Evolutionary conservation across 169 alveolate species (phyloP), one percentile per base, ranked within the genome.

Genomic region (Plasmodium blacklocki): DNA sequence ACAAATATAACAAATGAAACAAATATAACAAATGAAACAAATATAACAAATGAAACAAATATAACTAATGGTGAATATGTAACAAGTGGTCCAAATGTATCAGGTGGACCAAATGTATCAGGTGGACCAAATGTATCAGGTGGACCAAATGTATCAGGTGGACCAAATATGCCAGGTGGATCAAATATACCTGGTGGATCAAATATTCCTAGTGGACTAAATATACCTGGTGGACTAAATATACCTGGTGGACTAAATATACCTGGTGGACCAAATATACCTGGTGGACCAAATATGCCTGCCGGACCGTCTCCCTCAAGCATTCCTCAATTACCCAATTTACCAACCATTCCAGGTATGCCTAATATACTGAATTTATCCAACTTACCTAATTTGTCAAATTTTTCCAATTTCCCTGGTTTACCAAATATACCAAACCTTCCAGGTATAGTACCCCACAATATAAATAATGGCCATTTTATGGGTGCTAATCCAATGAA

Each of bases 401-500:
- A n/a, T n/a, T 3, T 70, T 4, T 71, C 85, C 9, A 14, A 12
- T 32, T 5, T 52, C 32, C 54, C 71, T 7, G 11, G 18, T 56
- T 7, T 32, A 43, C 76, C 60, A 5, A 26, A 43, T 18, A 29
- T 66, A 26, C 74, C 63, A 3, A 66, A 23, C 52, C 18, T 11
- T 18, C 54, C 29, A 12, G 15, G 21, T 66, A 47, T 68, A 19
- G 18, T 4, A 12, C 15, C 15, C 9, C 76, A 68, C 5, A 45
- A 21, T 23, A 14, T 73, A 32, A 73, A 56, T 56, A 73, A 56
- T 29, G 1, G 49, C 23, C 67, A 23, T 19, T 75, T 62, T 52
- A 43, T 75, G 67, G 50, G 29, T 29, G 63, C 15, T 59, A 76
- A 76, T 21, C 19, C 78, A 6, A 74, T 74, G 72, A 43, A 45